phyloP scores from a whole-genome alignment of 2,329 filamentous ascomycete species.

The Fusarium devonianum region DNA sequence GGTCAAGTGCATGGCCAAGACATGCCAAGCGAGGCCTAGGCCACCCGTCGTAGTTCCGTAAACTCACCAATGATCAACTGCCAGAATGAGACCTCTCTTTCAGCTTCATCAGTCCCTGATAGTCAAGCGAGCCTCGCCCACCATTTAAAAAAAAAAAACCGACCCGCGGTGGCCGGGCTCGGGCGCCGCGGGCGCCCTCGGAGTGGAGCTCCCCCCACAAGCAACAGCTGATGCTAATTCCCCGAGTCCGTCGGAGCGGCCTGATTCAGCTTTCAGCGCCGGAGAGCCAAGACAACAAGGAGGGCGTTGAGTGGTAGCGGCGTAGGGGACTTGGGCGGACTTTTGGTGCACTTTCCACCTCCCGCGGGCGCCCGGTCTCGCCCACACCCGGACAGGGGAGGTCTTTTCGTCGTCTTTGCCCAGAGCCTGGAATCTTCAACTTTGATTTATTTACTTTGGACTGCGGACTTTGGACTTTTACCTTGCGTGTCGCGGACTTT shows the following conservation, averaged over 20 bases:
- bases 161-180: background rate
- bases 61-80: no score
- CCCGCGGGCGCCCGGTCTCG: background rate
- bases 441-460: background rate
- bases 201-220: conserved; percentile 3
- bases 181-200: conserved; percentile 20
- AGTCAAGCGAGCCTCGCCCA: no score
- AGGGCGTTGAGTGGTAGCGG: no score
- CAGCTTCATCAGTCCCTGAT: no score
- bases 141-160: background rate
- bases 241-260: conserved; percentile 18
- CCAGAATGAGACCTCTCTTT: no score
- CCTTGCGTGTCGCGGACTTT: background rate
- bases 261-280: background rate
- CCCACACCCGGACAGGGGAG: background rate
- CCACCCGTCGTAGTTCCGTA: no score
- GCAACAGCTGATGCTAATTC: background rate
- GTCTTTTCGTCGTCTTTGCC: no score
- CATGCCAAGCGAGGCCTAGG: no score
- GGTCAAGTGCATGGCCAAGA: no score
- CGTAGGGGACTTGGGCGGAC: background rate
- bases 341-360: background rate
- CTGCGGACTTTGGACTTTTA: background rate
- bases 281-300: background rate
- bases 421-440: background rate